Conservation (phyloP, 306 rosid genomes). For the Lathyrus aphaca region DNA sequence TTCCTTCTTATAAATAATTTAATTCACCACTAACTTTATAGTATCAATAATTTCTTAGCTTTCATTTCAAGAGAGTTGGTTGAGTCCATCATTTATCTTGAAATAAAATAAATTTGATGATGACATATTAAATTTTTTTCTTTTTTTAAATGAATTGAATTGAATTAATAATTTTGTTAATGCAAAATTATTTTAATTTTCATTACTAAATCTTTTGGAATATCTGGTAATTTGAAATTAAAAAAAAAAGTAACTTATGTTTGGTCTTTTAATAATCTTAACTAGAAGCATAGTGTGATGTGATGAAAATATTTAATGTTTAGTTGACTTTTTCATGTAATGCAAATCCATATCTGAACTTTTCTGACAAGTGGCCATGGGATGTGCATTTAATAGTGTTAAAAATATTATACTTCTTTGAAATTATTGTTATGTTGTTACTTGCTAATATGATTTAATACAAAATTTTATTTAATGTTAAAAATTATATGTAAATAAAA, state of each 20-base stretch:
- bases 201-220: neutral
- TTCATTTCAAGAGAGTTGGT: constrained; percentile 27
- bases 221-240: neutral
- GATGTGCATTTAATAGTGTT: neutral
- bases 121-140: neutral
- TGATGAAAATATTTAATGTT: constrained; percentile 25
- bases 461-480: too few species aligned
- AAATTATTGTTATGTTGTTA: neutral
- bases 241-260: neutral
- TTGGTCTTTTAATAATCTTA: neutral
- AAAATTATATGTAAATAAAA: too few species aligned
- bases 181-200: neutral
- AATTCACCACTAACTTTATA: neutral
- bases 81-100: constrained; percentile 9
- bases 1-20: neutral
- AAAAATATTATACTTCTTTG: constrained; percentile 10
- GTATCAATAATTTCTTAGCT: constrained; percentile 18
- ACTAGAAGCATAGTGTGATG: neutral
- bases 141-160: too few species aligned
- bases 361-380: constrained; percentile 22
- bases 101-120: constrained; percentile 5
- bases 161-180: neutral
- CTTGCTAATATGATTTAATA: neutral
- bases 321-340: constrained; percentile 32
- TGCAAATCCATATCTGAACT: neutral